Conservation (phyloP, 1,284 basidiomycete genomes). For the Sanghuangporus baumii region DNA sequence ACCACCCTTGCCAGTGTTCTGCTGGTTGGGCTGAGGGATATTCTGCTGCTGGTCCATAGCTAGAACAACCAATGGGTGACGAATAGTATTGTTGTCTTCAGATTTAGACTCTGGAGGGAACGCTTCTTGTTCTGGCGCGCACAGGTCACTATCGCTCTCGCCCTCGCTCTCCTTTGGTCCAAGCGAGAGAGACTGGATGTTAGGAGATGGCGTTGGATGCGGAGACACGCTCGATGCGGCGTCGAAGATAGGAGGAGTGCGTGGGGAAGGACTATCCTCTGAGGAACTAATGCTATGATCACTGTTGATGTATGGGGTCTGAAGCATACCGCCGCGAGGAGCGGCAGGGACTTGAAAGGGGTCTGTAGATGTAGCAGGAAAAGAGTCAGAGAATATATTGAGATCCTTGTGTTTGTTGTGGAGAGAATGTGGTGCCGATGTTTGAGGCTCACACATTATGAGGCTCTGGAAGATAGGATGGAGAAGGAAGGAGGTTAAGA, state of each 20-base stretch:
- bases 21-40: slow-evolving; percentile 44
- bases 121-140: background rate
- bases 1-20: slow-evolving; percentile 58
- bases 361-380: slow-evolving; percentile 13
- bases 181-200: background rate
- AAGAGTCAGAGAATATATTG: background rate
- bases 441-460: background rate
- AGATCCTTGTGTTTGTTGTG: background rate
- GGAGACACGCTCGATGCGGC: background rate
- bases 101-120: background rate
- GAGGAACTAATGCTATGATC: background rate
- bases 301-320: background rate
- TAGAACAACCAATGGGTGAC: background rate
- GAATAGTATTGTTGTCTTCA: background rate
- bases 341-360: slow-evolving; percentile 1
- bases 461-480: background rate
- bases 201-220: background rate
- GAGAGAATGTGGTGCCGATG: background rate
- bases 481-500: slow-evolving; percentile 9
- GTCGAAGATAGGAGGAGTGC: background rate
- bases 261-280: slow-evolving; percentile 5
- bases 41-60: slow-evolving; percentile 16
- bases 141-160: background rate
- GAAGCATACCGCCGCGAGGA: background rate
- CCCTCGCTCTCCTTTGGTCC: background rate